Conservation (phyloP, 2,329 filamentous ascomycete species). For the Epichloe coenophiala region DNA sequence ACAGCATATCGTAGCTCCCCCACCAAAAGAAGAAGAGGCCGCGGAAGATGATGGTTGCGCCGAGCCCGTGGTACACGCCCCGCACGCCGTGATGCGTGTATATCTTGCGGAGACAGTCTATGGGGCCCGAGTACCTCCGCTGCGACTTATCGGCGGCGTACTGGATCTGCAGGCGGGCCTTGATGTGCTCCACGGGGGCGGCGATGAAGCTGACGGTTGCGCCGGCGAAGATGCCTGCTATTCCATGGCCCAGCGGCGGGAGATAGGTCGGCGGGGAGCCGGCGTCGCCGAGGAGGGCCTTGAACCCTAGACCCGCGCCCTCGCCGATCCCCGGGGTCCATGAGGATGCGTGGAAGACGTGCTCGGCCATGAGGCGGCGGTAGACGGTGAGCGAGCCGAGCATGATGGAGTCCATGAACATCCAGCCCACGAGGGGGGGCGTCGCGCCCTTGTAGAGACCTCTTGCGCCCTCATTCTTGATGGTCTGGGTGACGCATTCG, state of each 20-base stretch:
- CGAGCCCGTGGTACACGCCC: slow-evolving; percentile 77
- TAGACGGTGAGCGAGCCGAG: slow-evolving; percentile 85
- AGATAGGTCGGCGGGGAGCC: slow-evolving; percentile 29
- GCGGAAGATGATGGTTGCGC: slow-evolving; percentile 76
- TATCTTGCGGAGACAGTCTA: slow-evolving; percentile 69
- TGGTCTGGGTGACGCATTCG: slow-evolving; percentile 71
- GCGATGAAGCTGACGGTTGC: slow-evolving; percentile 86
- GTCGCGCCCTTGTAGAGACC: slow-evolving; percentile 92
- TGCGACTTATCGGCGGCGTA: slow-evolving; percentile 69
- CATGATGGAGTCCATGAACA: slow-evolving; percentile 93
- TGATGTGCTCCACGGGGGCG: slow-evolving; percentile 88
- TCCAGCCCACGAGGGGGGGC: slow-evolving; percentile 83
- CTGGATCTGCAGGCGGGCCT: slow-evolving; percentile 86
- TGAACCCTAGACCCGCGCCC: slow-evolving; percentile 8
- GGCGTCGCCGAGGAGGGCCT: background rate
- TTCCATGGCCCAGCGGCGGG: slow-evolving; percentile 67
- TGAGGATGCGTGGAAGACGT: slow-evolving; percentile 50
- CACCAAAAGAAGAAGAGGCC: slow-evolving; percentile 98
- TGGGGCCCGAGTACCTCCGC: slow-evolving; percentile 70
- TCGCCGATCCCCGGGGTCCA: slow-evolving; percentile 15
- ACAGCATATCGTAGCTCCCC: slow-evolving; percentile 87
- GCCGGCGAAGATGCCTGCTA: slow-evolving; percentile 79
- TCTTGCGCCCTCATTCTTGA: slow-evolving; percentile 70
- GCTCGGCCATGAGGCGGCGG: slow-evolving; percentile 66
- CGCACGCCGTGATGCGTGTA: slow-evolving; percentile 56